phyloP scores from a whole-genome alignment of 805 yeast genomes.

The Maudiozyma saulgeensis region DNA sequence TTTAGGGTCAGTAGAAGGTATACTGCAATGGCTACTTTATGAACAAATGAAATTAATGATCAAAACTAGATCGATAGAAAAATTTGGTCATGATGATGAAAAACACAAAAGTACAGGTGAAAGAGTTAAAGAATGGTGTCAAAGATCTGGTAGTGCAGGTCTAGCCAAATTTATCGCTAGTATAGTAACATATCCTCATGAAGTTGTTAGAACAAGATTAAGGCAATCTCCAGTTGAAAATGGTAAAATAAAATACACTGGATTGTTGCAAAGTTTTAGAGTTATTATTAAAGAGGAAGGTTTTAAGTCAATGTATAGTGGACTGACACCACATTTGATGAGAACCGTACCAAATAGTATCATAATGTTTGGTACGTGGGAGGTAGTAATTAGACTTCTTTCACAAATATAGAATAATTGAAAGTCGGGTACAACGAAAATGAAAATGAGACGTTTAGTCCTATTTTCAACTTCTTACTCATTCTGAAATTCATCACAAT shows the following conservation, averaged over 20 bases:
- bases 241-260: slow-evolving; percentile 81
- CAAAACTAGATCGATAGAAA: slow-evolving; percentile 38
- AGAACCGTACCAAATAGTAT: slow-evolving; percentile 97
- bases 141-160: slow-evolving; percentile 96
- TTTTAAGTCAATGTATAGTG: slow-evolving; percentile 87
- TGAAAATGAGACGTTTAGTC: neutral
- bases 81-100: slow-evolving; percentile 28
- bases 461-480: no score
- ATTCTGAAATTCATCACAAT: no score
- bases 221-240: slow-evolving; percentile 85
- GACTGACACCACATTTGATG: slow-evolving; percentile 90
- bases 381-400: slow-evolving; percentile 55
- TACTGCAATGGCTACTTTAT: slow-evolving; percentile 92
- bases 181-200: slow-evolving; percentile 90
- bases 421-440: neutral
- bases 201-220: slow-evolving; percentile 88
- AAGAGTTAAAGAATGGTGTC: slow-evolving; percentile 78
- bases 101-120: slow-evolving; percentile 40
- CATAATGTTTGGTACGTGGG: slow-evolving; percentile 99
- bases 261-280: slow-evolving; percentile 78
- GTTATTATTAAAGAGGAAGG: slow-evolving; percentile 90
- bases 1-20: slow-evolving; percentile 84
- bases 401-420: slow-evolving; percentile 23
- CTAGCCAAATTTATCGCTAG: slow-evolving; percentile 92
- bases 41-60: slow-evolving; percentile 85